Evolutionary conservation across 1,284 basidiomycete species (phyloP), one percentile per base, ranked within the genome.

Genomic region (Fomitiporia mediterranea): DNA sequence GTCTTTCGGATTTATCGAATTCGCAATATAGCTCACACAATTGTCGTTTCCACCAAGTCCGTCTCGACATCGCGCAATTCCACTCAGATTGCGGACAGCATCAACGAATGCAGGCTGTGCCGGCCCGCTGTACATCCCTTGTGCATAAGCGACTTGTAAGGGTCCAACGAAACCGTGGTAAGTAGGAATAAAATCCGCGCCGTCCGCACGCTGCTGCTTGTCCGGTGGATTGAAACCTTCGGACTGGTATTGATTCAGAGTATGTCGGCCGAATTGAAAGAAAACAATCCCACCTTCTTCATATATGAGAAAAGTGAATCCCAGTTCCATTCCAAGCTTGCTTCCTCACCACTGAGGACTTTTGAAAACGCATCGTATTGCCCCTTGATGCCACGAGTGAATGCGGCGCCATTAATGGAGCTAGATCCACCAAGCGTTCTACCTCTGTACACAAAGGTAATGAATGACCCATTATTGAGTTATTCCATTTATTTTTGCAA

Each of bases 381-480:
- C 53, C 73, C 60, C 42, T 75, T 62, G 25, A 76, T 75, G 6
- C 81, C 80, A 2, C 80, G 74, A 50, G 82, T 73, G 51, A 80
- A 74, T 70, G 86, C 90, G 70, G 88, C 75, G 55, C 84, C 88
- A 70, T 90, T 90, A 56, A 87, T 76, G 4, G 86, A 83, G 32
- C 80, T 75, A 3, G 79, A 86, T n/a, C 89, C 88, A 51, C 88
- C 88, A 23, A 90, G 77, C 23, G 85, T 74, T 73, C 88, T 81
- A 13, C 82, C 81, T 57, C 84, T 37, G 68, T 89, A 86, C 0
- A 51, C 19, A 8, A 72, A 71, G 3, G 84, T 86, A 19, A 66
- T 68, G 68, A 81, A 88, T 13, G 72, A 64, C 83, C 85, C 89
- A 68, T 89, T 84, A 66, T 83, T 82, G 0, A 71, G 64, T 2